Evolutionary conservation across 305 asterid genomes (phyloP).

Genomic region (Plantago coronopus): DNA sequence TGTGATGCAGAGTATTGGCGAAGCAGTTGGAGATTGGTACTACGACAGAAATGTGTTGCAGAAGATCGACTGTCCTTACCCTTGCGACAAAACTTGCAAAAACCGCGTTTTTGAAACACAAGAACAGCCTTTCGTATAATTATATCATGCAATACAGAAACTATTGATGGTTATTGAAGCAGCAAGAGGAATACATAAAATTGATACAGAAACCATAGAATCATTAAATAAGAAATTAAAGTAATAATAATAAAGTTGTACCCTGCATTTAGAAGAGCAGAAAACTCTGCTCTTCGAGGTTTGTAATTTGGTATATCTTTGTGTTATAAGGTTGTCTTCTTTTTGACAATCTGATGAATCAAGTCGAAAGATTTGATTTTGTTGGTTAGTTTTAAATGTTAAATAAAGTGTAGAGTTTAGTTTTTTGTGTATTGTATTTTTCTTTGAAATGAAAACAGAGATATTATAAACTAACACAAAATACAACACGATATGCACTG

Average conservation of each 20-base stretch:
- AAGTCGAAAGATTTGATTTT: too few species aligned
- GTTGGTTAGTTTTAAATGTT: too few species aligned
- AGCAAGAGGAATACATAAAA: neutral
- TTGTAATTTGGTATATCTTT: neutral
- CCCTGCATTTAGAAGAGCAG: neutral
- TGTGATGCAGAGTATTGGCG: constrained; percentile 53
- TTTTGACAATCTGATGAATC: too few species aligned
- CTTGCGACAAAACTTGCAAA: constrained; percentile 76
- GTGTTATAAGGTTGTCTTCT: neutral
- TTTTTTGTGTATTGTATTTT: too few species aligned
- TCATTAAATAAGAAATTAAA: constrained; percentile 16
- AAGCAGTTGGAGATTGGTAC: constrained; percentile 83
- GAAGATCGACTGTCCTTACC: constrained; percentile 66
- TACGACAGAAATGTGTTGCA: constrained; percentile 61
- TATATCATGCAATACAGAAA: neutral
- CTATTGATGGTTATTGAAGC: constrained; percentile 4
- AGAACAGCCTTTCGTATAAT: constrained; percentile 24
- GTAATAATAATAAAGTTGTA: too few species aligned
- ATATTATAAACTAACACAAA: too few species aligned
- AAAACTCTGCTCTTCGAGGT: constrained; percentile 7
- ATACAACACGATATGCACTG: too few species aligned
- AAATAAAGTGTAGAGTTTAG: too few species aligned
- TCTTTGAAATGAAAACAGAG: too few species aligned
- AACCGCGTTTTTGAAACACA: constrained; percentile 50
- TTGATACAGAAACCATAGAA: neutral